These are phyloP conservation scores for Penicillium lagena DNA, from an alignment of 495 filamentous ascomycete genomes.

Conservation along the genomic window DNA sequence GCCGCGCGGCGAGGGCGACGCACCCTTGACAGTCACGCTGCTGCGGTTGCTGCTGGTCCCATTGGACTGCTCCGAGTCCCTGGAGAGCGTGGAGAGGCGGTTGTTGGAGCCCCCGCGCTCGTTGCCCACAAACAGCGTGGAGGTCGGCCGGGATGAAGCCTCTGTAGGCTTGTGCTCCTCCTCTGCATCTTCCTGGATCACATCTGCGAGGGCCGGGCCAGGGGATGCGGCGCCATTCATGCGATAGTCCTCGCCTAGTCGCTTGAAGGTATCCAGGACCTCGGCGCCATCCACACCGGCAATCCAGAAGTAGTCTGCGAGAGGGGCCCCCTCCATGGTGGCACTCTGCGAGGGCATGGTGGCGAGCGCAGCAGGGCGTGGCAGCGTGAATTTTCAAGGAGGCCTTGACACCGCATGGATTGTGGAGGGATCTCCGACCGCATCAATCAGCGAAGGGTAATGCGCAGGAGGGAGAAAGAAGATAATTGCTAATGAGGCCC, in stretches of 20 bases:
- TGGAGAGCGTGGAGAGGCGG: slow-evolving; percentile 58
- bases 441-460: slow-evolving; percentile 13
- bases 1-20: slow-evolving; percentile 33
- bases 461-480: background rate
- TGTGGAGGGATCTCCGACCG: slow-evolving; percentile 6
- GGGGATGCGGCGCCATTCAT: slow-evolving; percentile 35
- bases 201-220: slow-evolving; percentile 59
- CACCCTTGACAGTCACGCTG: slow-evolving; percentile 73
- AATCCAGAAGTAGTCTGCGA: slow-evolving; percentile 99
- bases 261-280: slow-evolving; percentile 39
- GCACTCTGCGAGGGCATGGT: slow-evolving; percentile 23
- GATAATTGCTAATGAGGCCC: background rate
- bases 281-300: slow-evolving; percentile 75
- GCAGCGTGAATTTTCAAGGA: slow-evolving; percentile 5
- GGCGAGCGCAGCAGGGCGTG: slow-evolving; percentile 9
- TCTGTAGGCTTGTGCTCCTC: slow-evolving; percentile 45
- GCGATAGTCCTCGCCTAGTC: slow-evolving; percentile 48
- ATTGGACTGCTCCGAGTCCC: slow-evolving; percentile 49
- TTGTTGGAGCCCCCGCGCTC: slow-evolving; percentile 61
- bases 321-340: slow-evolving; percentile 54
- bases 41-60: slow-evolving; percentile 79
- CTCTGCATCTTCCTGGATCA: slow-evolving; percentile 76
- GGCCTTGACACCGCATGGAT: slow-evolving; percentile 31
- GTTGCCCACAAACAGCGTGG: slow-evolving; percentile 35
- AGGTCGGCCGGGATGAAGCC: slow-evolving; percentile 43